phyloP scores from a whole-genome alignment of 805 yeast species.

The Hanseniaspora hatyaiensis region DNA sequence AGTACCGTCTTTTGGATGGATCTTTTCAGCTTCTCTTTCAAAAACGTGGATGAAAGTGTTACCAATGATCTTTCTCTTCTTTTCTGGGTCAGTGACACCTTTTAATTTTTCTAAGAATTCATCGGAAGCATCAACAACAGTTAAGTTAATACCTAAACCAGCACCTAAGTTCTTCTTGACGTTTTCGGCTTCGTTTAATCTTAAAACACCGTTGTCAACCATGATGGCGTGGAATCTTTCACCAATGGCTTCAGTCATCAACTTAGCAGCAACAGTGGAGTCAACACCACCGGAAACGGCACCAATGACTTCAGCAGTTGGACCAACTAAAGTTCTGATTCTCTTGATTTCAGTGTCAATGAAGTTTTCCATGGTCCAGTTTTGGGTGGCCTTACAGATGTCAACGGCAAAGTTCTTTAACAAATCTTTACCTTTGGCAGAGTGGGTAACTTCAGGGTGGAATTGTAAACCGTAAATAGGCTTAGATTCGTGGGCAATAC shows the following conservation, averaged over 20 bases:
- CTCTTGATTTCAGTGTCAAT: slow-evolving; percentile 92
- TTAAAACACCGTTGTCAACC: slow-evolving; percentile 96
- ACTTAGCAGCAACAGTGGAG: slow-evolving; percentile 96
- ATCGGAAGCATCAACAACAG: slow-evolving; percentile 88
- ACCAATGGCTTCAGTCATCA: slow-evolving; percentile 97
- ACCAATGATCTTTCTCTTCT: slow-evolving; percentile 97
- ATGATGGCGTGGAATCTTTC: slow-evolving; percentile 96
- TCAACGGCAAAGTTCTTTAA: slow-evolving; percentile 86
- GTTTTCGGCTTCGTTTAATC: slow-evolving; percentile 79
- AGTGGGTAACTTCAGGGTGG: slow-evolving; percentile 98
- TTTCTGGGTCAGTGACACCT: slow-evolving; percentile 97
- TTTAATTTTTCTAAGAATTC: slow-evolving; percentile 74
- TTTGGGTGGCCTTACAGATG: slow-evolving; percentile 74
- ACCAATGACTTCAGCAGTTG: slow-evolving; percentile 96
- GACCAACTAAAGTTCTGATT: slow-evolving; percentile 84
- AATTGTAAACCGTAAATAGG: slow-evolving; percentile 89
- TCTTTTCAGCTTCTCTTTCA: slow-evolving; percentile 88
- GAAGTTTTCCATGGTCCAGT: slow-evolving; percentile 98
- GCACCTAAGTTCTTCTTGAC: slow-evolving; percentile 83
- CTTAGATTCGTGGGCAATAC: slow-evolving; percentile 64
- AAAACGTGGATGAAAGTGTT: slow-evolving; percentile 94
- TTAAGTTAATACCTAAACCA: slow-evolving; percentile 88
- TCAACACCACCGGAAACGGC: slow-evolving; percentile 99
- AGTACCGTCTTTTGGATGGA: slow-evolving; percentile 77
- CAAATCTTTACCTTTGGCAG: slow-evolving; percentile 76